A percentile compares a stretch with the other conserved stretches of the same genome.
Evolutionary conservation across 1,139 yeast genomes (phyloP).

Genomic region (Groenewaldozyma sp.): DNA sequence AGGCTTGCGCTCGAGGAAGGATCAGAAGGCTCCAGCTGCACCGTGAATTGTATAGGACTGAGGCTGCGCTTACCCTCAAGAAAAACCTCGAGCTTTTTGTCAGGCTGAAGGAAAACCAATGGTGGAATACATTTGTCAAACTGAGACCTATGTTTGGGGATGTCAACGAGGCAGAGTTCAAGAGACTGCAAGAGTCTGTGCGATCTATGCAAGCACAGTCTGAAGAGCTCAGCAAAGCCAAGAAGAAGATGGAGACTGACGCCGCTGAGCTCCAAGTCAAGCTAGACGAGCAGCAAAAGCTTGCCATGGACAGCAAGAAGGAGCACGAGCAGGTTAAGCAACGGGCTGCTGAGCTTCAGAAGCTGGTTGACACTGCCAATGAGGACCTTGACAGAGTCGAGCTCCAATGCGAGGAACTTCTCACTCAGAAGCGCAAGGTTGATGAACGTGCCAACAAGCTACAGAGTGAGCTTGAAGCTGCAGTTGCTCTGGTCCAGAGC

Average conservation of each 20-base stretch:
- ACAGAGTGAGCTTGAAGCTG: slow-evolving; percentile 28
- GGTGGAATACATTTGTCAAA: slow-evolving; percentile 69
- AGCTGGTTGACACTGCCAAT: slow-evolving; percentile 28
- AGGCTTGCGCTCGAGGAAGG: slow-evolving; percentile 60
- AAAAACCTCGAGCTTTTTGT: slow-evolving; percentile 50
- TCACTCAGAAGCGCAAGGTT: slow-evolving; percentile 30
- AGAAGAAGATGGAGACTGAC: slow-evolving; percentile 31
- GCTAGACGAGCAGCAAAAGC: slow-evolving; percentile 32
- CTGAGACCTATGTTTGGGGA: slow-evolving; percentile 74
- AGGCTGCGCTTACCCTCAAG: slow-evolving; percentile 64
- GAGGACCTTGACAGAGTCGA: slow-evolving; percentile 33
- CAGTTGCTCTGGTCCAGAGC: slow-evolving; percentile 25
- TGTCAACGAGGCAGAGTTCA: slow-evolving; percentile 49
- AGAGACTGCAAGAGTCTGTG: slow-evolving; percentile 39
- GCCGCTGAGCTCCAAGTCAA: slow-evolving; percentile 30
- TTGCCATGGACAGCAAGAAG: slow-evolving; percentile 38
- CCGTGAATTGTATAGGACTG: slow-evolving; percentile 47
- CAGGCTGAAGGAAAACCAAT: slow-evolving; percentile 51
- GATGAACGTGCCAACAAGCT: slow-evolving; percentile 26
- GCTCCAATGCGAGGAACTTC: slow-evolving; percentile 30
- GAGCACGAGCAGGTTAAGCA: slow-evolving; percentile 34
- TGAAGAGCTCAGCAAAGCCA: slow-evolving; percentile 23
- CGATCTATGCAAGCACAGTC: slow-evolving; percentile 31
- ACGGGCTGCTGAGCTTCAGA: slow-evolving; percentile 35
- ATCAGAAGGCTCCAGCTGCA: slow-evolving; percentile 46